A percentile compares a stretch with the other conserved stretches of the same genome.
These are phyloP conservation scores for Artemisia argyi DNA, from an alignment of 129 eudicot genomes.

Conservation along the genomic window DNA sequence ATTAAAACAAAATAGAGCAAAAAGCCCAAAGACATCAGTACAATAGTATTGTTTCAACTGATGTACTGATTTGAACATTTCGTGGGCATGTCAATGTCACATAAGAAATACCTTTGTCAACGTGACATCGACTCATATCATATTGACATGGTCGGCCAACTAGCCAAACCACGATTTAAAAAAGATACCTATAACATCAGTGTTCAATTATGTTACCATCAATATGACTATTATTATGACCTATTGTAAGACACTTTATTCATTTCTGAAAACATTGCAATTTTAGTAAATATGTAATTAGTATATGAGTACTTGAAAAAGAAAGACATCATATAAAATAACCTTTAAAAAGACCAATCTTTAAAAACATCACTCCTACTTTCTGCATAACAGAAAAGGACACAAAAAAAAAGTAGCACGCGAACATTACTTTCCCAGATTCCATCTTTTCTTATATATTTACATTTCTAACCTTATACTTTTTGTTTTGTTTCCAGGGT, in stretches of 20 bases:
- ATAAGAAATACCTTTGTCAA: too few relatives aligned
- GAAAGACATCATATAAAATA: not conserved
- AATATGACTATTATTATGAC: not conserved
- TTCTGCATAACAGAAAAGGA: not conserved
- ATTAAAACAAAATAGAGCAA: too few relatives aligned
- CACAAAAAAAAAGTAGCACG: constrained; percentile 59
- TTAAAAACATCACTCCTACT: constrained; percentile 3
- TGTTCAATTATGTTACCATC: not conserved
- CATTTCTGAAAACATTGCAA: not conserved
- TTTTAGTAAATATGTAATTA: not conserved
- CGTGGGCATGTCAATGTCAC: too few relatives aligned
- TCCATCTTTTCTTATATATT: constrained; percentile 27
- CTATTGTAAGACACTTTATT: not conserved
- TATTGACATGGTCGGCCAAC: too few relatives aligned
- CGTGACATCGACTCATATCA: too few relatives aligned
- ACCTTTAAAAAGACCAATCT: not conserved
- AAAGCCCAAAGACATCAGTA: too few relatives aligned
- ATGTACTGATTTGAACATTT: too few relatives aligned
- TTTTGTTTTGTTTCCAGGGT: constrained; percentile 27
- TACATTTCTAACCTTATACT: constrained; percentile 25
- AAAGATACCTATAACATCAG: not conserved
- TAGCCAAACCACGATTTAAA: too few relatives aligned
- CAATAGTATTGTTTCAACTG: too few relatives aligned
- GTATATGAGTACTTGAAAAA: not conserved
- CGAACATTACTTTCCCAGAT: constrained; percentile 41